Evolutionary conservation across 2,329 filamentous ascomycete genomes (phyloP).

Genomic region (Hypomyces rosellus): DNA sequence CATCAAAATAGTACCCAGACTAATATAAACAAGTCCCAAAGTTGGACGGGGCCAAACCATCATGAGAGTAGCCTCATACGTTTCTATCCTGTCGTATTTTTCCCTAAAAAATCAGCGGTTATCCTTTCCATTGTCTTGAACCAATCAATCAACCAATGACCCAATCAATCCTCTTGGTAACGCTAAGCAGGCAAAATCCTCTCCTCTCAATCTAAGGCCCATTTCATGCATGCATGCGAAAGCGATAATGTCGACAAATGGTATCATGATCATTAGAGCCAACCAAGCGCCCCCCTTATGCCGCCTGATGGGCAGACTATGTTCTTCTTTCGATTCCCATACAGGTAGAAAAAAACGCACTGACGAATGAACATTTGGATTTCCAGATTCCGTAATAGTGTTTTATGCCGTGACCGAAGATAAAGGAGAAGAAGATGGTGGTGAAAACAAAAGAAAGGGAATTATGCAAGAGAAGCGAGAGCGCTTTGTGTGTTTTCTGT

Average conservation of each 20-base stretch:
- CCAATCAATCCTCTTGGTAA: slow-evolving; percentile 9
- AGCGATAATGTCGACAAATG: slow-evolving; percentile 1
- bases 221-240: too few species aligned
- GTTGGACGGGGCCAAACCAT: not conserved
- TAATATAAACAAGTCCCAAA: slow-evolving; percentile 8
- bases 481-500: not conserved
- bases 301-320: not conserved
- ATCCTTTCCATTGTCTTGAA: slow-evolving; percentile 7
- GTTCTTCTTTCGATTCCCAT: not conserved
- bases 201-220: not conserved
- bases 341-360: not conserved
- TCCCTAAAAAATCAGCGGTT: slow-evolving; percentile 5
- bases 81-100: not conserved
- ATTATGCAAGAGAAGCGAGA: slow-evolving; percentile 4
- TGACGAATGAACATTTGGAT: slow-evolving; percentile 7
- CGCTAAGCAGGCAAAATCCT: not conserved
- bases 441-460: slow-evolving; percentile 3
- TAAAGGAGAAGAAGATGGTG: slow-evolving; percentile 6
- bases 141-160: slow-evolving; percentile 4
- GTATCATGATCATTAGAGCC: slow-evolving; percentile 4
- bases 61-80: too few species aligned
- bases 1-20: slow-evolving; percentile 4
- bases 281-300: not conserved
- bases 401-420: slow-evolving; percentile 1
- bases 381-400: slow-evolving; percentile 5